Conservation (phyloP, 179 eudicot species). For the Silene vulgaris region DNA sequence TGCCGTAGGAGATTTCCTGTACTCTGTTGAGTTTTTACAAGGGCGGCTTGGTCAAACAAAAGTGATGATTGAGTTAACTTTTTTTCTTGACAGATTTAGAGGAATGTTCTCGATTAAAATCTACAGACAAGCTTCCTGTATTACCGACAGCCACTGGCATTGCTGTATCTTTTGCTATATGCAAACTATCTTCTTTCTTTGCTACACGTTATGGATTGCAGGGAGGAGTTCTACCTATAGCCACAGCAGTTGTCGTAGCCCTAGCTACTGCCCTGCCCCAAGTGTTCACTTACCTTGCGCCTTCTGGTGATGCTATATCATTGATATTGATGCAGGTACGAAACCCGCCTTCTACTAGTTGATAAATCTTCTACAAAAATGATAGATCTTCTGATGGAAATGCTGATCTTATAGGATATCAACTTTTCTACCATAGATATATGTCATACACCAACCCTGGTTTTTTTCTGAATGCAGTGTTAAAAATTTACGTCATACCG, state of each 20-base stretch:
- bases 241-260: constrained; percentile 53
- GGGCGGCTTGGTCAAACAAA: background rate
- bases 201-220: constrained; percentile 32
- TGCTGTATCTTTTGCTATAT: constrained; percentile 58
- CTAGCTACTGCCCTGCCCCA: constrained; percentile 54
- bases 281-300: constrained; percentile 51
- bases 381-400: too few species aligned
- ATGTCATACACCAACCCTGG: background rate
- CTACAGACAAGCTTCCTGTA: constrained; percentile 34
- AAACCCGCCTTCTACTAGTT: constrained; percentile 5
- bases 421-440: background rate
- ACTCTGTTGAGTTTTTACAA: background rate
- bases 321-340: constrained; percentile 56
- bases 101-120: constrained; percentile 13
- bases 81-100: constrained; percentile 33
- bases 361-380: background rate
- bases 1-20: background rate
- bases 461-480: background rate
- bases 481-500: background rate
- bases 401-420: background rate
- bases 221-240: constrained; percentile 54
- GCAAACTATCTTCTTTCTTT: constrained; percentile 41
- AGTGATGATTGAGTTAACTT: background rate
- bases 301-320: constrained; percentile 59
- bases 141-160: constrained; percentile 47